Conservation (phyloP, 108 stramenopile genomes). For the Cylindrotheca closterium region DNA sequence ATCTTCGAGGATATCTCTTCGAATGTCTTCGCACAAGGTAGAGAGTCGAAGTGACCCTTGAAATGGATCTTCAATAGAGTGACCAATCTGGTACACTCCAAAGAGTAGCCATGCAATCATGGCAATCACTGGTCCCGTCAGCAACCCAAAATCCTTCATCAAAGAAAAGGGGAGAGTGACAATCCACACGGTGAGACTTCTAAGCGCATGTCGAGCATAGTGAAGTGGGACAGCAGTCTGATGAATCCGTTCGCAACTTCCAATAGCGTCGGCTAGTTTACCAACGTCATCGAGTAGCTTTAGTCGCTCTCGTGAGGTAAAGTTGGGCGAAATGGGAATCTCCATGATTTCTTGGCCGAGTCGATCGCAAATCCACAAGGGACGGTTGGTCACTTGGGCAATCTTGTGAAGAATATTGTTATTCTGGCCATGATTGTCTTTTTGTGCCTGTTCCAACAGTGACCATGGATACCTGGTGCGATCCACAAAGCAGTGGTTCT, state of each 20-base stretch:
- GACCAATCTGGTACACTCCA: conserved; percentile 92
- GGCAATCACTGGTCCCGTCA: conserved; percentile 79
- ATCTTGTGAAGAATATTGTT: conserved; percentile 23
- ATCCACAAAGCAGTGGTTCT: conserved; percentile 56
- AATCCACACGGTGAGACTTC: conserved; percentile 80
- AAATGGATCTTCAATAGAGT: conserved; percentile 90
- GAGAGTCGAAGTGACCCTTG: conserved; percentile 66
- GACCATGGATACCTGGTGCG: conserved; percentile 61
- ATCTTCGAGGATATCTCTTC: conserved; percentile 48
- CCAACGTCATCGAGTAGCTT: conserved; percentile 50
- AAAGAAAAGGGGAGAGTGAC: conserved; percentile 84
- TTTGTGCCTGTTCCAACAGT: conserved; percentile 30
- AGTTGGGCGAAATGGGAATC: conserved; percentile 47
- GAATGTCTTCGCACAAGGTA: conserved; percentile 62
- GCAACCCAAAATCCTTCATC: conserved; percentile 63
- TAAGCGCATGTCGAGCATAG: conserved; percentile 85
- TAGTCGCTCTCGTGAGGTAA: conserved; percentile 65
- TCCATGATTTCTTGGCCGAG: conserved; percentile 49
- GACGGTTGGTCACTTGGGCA: conserved; percentile 61
- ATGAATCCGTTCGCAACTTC: conserved; percentile 85
- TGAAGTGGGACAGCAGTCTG: conserved; percentile 90
- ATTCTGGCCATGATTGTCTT: not conserved
- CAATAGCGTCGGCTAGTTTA: conserved; percentile 67
- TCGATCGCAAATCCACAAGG: conserved; percentile 66
- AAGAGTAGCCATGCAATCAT: conserved; percentile 85